Evolutionary conservation across 305 asterid species (phyloP).

Genomic region (Fraxinus baroniana): DNA sequence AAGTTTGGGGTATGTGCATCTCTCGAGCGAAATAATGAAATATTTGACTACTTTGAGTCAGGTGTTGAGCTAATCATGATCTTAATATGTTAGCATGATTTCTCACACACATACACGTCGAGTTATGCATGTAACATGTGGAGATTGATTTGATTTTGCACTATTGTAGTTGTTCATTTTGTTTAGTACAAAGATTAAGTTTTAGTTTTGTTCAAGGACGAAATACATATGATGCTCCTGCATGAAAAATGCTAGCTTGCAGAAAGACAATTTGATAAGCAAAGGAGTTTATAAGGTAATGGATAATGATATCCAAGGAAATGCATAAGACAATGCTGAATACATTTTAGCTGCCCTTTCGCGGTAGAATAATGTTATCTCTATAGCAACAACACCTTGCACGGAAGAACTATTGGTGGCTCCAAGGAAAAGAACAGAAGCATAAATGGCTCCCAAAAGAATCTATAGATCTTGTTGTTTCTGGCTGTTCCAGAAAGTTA

Average conservation of each 20-base stretch:
- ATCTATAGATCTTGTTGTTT: constrained; percentile 43
- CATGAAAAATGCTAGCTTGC: neutral
- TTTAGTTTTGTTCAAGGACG: too few relatives aligned
- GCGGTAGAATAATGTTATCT: constrained; percentile 43
- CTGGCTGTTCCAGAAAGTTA: constrained; percentile 12
- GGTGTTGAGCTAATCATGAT: too few relatives aligned
- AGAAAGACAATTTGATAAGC: neutral
- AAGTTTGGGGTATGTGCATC: too few relatives aligned
- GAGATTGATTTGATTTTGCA: too few relatives aligned
- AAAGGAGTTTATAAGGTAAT: neutral
- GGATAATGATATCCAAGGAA: constrained; percentile 35
- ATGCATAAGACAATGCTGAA: constrained; percentile 40
- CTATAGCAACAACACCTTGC: constrained; percentile 37
- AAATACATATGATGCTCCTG: neutral
- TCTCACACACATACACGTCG: too few relatives aligned
- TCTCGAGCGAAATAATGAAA: too few relatives aligned
- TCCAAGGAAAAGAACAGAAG: constrained; percentile 45
- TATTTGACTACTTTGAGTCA: too few relatives aligned
- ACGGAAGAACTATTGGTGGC: constrained; percentile 25
- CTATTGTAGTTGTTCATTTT: too few relatives aligned
- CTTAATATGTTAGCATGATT: too few relatives aligned
- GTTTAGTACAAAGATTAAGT: too few relatives aligned
- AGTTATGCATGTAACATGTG: too few relatives aligned
- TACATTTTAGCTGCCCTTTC: constrained; percentile 53
- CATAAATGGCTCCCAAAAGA: constrained; percentile 42